Base-by-base conservation (phyloP, 495 filamentous ascomycete genomes). In the Neurospora sp. region DNA sequence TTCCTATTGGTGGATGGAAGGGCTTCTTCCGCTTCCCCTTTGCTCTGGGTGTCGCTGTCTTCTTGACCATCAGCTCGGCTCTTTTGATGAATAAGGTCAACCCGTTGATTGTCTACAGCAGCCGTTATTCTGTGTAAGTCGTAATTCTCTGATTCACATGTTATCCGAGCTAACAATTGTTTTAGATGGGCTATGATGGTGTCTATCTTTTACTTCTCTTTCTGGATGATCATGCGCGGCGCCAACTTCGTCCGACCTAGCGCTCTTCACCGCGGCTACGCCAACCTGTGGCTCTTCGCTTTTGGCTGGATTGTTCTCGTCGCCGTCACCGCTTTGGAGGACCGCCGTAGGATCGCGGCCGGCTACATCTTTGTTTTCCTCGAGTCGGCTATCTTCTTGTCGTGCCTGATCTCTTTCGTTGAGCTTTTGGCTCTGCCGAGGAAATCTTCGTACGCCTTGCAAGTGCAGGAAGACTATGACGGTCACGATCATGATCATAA, bases 1-100 rank as follows among this genome's bases (percentile, higher is more conserved):
- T 96, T 22, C 82, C 87, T 22, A 82, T 96, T 48, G 86, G 90
- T 68, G 96, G 94, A 3, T 89, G 91, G 82, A 89, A 90, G 72
- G 96, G 96, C 1, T 87, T 94, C 74, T 93, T 93, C 84, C 86
- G 94, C 44, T 97, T 92, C 73, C 95, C 94, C 1, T 87, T 97
- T 70, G 87, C 94, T 18, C 84, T 97, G 72, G 81, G 85, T 35
- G 83, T 92, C 22, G 89, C 94, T 7, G 91, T 88, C 1, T 91
- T 86, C 3, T 85, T 91, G 12, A 86, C 90, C 2, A 80, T 96
- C n/a, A 93, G 88, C 1, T 81, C 92, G 72, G 92, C 92, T 10
- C 93, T 91, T 76, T 81, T 98, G 74, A 75, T 96, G 44, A 87
- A 85, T 35, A 96, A 94, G 81, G 78, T 94, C 78, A 98, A 99